Percentiles rank a stretch among this genome's conserved stretches.
These are phyloP conservation scores for Globisporangium middletonii DNA, from an alignment of 352 stramenopile genomes.

Conservation along the genomic window DNA sequence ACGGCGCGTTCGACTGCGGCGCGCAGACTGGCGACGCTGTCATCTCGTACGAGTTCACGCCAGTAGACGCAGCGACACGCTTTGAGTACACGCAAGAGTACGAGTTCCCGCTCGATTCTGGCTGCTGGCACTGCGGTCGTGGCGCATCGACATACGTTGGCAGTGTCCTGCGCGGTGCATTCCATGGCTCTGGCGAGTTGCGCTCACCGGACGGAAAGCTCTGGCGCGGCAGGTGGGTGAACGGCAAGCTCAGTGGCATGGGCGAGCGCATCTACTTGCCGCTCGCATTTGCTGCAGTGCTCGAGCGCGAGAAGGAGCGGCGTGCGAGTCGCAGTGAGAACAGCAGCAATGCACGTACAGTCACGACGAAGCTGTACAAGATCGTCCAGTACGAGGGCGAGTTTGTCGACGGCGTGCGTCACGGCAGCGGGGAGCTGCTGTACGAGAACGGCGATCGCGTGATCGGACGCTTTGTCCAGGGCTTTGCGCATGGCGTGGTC, in stretches of 20 bases:
- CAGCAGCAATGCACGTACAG: not conserved
- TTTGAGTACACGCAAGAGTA: conserved; percentile 54
- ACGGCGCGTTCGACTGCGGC: conserved; percentile 38
- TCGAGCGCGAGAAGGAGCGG: conserved; percentile 23
- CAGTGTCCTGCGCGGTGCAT: conserved; percentile 39
- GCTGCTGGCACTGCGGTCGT: conserved; percentile 52
- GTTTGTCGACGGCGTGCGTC: conserved; percentile 37
- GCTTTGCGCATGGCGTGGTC: conserved; percentile 39
- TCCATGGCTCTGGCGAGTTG: conserved; percentile 56
- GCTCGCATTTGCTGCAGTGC: conserved; percentile 33
- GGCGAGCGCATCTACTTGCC: conserved; percentile 50
- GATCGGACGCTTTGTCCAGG: conserved; percentile 31
- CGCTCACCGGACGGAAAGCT: conserved; percentile 46
- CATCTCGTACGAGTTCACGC: conserved; percentile 39
- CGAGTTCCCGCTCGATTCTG: conserved; percentile 57
- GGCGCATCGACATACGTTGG: conserved; percentile 53
- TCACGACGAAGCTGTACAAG: conserved; percentile 29
- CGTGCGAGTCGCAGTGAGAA: too few relatives aligned
- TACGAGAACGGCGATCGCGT: conserved; percentile 58
- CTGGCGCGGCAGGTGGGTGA: conserved; percentile 43
- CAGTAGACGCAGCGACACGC: conserved; percentile 10
- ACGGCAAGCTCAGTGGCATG: conserved; percentile 43
- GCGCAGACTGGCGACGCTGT: conserved; percentile 34
- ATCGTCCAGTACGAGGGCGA: conserved; percentile 49
- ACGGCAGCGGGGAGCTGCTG: conserved; percentile 39